Evolutionary conservation across 2,329 filamentous ascomycete genomes (phyloP), one percentile per base, ranked within the genome.

Genomic region (Trichoderma sp.): DNA sequence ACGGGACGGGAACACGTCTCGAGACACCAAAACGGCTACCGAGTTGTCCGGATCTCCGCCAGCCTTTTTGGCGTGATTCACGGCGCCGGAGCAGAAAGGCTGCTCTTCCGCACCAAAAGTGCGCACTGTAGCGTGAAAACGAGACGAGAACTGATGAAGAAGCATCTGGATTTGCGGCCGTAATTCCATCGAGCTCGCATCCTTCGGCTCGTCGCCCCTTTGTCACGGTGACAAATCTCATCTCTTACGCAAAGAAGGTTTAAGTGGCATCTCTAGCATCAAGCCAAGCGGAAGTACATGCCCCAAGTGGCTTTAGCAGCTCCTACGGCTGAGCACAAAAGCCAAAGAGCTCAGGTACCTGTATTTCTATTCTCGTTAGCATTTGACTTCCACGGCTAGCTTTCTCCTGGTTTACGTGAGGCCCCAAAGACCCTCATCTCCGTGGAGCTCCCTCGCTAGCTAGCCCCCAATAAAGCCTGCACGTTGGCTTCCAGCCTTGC

Each of bases 161-260:
- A 18, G 36, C 36, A 18, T 39, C 15, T 21, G 30, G 30, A 36
- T 14, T 56, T 18, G 62, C 36, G 39, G 56, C 32, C 15, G 47
- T 26, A 11, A 11, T 67, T 24, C 64, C 51, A 57, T 18, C 26
- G 9, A 28, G 36, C 15, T 61, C n/a, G n/a, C 43, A 53, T 51
- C 51, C 36, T 60, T 72, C 63, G 70, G 70, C 21, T 72, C 56
- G 64, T 72, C 70, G 70, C 71, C n/a, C 39, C 65, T 24, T 21
- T 67, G 64, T 51, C 18, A 36, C 36, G 8, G 47, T 72, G 71
- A 70, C 65, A 64, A 72, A 72, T 72, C 36, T 58, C 15, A n/a
- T 66, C 26, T 21, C 21, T 15, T 15, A 24, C 28, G 30, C 28
- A 12, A 47, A 32, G n/a, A 67, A 24, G 56, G 64, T 57, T 67